phyloP scores from a whole-genome alignment of 1,139 yeast species.

The Williopsis jadinii region DNA sequence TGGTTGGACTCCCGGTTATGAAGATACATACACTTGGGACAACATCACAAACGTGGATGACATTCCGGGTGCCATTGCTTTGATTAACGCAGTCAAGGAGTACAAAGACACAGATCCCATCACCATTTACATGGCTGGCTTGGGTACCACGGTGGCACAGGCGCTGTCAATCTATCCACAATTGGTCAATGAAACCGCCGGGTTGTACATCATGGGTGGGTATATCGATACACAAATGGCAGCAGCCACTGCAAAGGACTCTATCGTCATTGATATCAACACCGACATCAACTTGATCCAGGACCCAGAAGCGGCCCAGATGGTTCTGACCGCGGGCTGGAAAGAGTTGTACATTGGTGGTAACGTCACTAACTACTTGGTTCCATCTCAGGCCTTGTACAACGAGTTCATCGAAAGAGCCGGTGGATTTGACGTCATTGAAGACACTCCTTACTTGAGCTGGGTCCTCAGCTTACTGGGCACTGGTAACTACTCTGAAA shows the following conservation, averaged over 20 bases:
- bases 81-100: slow-evolving; percentile 32
- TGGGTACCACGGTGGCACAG: slow-evolving; percentile 38
- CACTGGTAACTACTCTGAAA: slow-evolving; percentile 30
- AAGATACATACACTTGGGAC: slow-evolving; percentile 27
- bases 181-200: slow-evolving; percentile 32
- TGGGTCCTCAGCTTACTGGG: slow-evolving; percentile 25
- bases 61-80: slow-evolving; percentile 31
- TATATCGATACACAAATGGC: slow-evolving; percentile 34
- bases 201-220: slow-evolving; percentile 37
- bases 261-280: slow-evolving; percentile 29
- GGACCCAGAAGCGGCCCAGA: slow-evolving; percentile 40
- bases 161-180: slow-evolving; percentile 33
- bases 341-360: slow-evolving; percentile 32
- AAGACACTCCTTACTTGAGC: slow-evolving; percentile 23
- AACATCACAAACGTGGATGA: slow-evolving; percentile 25
- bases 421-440: slow-evolving; percentile 25
- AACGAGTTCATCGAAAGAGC: slow-evolving; percentile 29
- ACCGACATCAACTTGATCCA: slow-evolving; percentile 36
- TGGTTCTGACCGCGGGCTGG: slow-evolving; percentile 34
- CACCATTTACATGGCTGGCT: slow-evolving; percentile 31
- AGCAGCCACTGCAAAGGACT: slow-evolving; percentile 26
- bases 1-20: slow-evolving; percentile 28
- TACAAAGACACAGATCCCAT: slow-evolving; percentile 30
- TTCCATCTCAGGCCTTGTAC: slow-evolving; percentile 33
- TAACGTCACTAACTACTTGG: slow-evolving; percentile 33